Percentiles rank a stretch among this genome's conserved stretches.
These are phyloP conservation scores for Penicillium simplicissimum DNA, from an alignment of 495 filamentous ascomycete species.

Conservation along the genomic window DNA sequence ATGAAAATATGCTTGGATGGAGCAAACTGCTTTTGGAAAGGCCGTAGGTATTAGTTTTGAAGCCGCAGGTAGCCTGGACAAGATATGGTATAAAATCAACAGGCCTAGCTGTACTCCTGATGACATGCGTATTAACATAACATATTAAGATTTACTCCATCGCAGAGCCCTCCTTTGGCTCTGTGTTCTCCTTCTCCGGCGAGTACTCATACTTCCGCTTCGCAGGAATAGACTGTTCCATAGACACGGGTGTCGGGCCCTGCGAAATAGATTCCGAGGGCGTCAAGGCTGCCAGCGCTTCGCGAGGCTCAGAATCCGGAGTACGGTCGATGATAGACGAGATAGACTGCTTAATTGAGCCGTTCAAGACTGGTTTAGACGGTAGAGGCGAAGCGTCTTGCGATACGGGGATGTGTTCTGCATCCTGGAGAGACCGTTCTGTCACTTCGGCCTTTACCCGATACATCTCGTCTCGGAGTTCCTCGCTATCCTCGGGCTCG, in stretches of 20 bases:
- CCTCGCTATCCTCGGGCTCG: conserved; percentile 36
- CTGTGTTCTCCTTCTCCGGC: conserved; percentile 33
- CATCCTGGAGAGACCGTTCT: conserved; percentile 28
- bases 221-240: conserved; percentile 25
- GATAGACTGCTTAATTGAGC: conserved; percentile 48
- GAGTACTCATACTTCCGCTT: conserved; percentile 35
- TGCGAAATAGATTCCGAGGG: conserved; percentile 25
- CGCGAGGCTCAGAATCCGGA: conserved; percentile 32
- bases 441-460: conserved; percentile 35
- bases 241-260: conserved; percentile 11
- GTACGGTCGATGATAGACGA: conserved; percentile 49
- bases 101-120: not conserved
- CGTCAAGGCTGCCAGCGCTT: conserved; percentile 25
- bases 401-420: conserved; percentile 9
- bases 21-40: not conserved
- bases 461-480: conserved; percentile 18
- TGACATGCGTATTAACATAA: conserved; percentile 1
- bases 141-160: conserved; percentile 8
- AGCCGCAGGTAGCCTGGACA: not conserved
- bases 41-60: not conserved
- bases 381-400: conserved; percentile 19
- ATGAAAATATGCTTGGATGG: not conserved
- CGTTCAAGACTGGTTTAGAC: conserved; percentile 24
- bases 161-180: conserved; percentile 27
- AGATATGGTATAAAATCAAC: not conserved